Evolutionary conservation across 2,329 filamentous ascomycete species (phyloP).

Genomic region (Huntiella decipiens): DNA sequence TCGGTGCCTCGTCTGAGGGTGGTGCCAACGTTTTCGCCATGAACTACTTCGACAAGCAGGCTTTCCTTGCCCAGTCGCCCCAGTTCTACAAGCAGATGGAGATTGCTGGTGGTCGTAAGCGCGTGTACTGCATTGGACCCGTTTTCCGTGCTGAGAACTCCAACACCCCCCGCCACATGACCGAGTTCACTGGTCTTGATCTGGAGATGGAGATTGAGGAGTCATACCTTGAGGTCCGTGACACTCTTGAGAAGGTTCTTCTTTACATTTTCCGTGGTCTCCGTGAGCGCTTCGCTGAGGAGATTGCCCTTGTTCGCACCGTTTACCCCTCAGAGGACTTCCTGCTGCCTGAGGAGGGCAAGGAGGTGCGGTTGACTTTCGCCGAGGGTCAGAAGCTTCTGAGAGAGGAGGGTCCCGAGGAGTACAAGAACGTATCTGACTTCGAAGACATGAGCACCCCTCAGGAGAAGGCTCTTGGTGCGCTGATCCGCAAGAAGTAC

Average conservation of each 20-base stretch:
- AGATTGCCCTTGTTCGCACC: conserved; percentile 53
- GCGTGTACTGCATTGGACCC: conserved; percentile 60
- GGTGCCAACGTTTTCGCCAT: conserved; percentile 82
- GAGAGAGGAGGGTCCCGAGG: conserved; percentile 50
- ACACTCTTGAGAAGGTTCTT: conserved; percentile 55
- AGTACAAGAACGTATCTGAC: conserved; percentile 49
- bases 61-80: conserved; percentile 61
- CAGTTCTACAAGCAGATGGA: conserved; percentile 82
- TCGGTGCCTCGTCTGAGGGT: conserved; percentile 80
- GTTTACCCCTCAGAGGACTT: conserved; percentile 64
- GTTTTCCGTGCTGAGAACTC: conserved; percentile 77
- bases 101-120: conserved; percentile 59
- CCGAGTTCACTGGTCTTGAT: conserved; percentile 78
- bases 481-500: conserved; percentile 71
- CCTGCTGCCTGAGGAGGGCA: conserved; percentile 53
- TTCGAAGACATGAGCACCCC: conserved; percentile 66
- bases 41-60: conserved; percentile 72
- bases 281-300: conserved; percentile 42
- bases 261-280: conserved; percentile 65
- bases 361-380: conserved; percentile 60
- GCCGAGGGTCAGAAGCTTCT: conserved; percentile 61
- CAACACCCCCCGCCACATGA: conserved; percentile 71
- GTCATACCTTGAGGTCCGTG: conserved; percentile 55
- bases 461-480: conserved; percentile 76
- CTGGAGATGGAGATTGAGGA: conserved; percentile 76